Base-by-base conservation (phyloP, 2,329 filamentous ascomycete genomes). In the Fusarium foetens region DNA sequence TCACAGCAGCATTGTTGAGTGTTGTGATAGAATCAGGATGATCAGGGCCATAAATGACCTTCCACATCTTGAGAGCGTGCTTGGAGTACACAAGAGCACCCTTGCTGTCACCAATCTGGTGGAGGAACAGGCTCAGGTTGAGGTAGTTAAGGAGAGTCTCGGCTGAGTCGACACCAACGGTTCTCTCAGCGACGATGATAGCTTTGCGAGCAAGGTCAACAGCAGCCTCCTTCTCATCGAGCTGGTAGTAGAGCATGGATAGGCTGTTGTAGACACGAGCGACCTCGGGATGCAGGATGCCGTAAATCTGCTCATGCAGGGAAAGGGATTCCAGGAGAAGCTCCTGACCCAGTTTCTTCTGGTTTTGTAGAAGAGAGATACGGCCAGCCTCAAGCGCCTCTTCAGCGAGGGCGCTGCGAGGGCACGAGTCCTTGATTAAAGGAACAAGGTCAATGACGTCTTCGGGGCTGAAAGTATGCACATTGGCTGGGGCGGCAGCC, bases 1-100 rank as follows among this genome's bases (percentile, higher is more conserved):
- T 99, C 67, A 99, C 96, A 12, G 96, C 96, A 25, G 94, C 95
- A 79, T 99, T 99, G 88, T 98, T 99, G 83, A 98, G 92, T 21
- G 96, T 98, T 13, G 97, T 99, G 83, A 99, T 98, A 13, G 94
- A 97, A 83, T 99, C 96, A 6, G 96, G 96, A 83, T 99, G 96
- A 77, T 94, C 93, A 35, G 92, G 86, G 36, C 96, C 96, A 80
- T 98, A 99, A 77, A 98, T 95, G 77, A 98, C 89, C 86, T 97
- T 98, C 95, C 95, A 98, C 70, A 99, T 87, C 80, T 96, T 92
- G 74, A 99, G 89, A 11, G 96, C 96, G 81, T 99, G 96, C 80
- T 93, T 94, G 73, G 97, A 92, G 80, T 97, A 98, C 17, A 89
- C 87, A 61, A 99, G 86, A n/a, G 95, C 96, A 66, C 90, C 88